Base-by-base conservation (phyloP, 768 basidiomycete species). In the Podaxis sp. region DNA sequence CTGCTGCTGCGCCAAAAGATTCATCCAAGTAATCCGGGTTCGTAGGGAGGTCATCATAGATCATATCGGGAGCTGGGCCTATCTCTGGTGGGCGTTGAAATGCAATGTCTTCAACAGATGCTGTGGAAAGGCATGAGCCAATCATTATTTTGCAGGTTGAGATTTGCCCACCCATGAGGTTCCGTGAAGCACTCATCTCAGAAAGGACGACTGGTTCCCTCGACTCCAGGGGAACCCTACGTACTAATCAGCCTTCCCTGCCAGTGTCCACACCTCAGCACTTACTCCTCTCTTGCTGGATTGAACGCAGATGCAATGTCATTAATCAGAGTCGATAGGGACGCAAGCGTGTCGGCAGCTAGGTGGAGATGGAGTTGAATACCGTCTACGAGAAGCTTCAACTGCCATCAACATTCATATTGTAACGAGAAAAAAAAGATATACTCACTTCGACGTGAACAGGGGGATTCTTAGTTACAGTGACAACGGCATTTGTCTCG, bases 1-100 rank as follows among this genome's bases (percentile, higher is more conserved):
- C 92, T 4, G 86, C 89, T 16, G 91, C 87, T 23, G 90, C 76
- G 42, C 89, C 87, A 64, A 92, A 91, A 2, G 91, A 89, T 55
- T 83, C 84, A 64, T 94, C 92, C 50, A 98, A 78, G 68, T 95
- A 98, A 68, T 95, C 91, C 50, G 80, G 74, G 70, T 98, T 96
- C 21, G 81, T 89, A 0, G 96, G 96, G 7, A 98, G 76, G 70
- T 98, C 95, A 66, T 98, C 96, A 35, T 79, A 77, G 59, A 98
- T 88, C 86, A 97, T 87, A 72, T 98, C 96, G 13, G 91, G 87
- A 7, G 86, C 82, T 9, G 85, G 82, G 21, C 90, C 89, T 44
- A 96, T 77, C 64, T 93, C 88, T 1, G 93, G 93, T 5, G 87
- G 69, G 46, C 75, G 78, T 53, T 77, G 82, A 76, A 96, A 97